phyloP scores from a whole-genome alignment of 1,284 basidiomycete genomes.

The Schizopora paradoxa region DNA sequence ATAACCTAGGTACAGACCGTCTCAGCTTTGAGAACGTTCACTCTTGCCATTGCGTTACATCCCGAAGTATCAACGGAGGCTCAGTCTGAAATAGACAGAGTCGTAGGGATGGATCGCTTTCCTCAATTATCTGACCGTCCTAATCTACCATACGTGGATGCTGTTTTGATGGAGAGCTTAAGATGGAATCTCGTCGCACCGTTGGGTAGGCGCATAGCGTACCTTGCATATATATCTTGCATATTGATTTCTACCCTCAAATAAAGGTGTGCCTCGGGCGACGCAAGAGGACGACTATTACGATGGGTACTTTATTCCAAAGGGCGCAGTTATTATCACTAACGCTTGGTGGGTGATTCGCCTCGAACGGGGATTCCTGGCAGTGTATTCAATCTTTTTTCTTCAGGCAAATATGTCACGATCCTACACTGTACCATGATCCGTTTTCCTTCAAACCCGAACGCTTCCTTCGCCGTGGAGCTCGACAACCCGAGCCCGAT shows the following conservation, averaged over 20 bases:
- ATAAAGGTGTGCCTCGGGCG: constrained; percentile 47
- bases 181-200: constrained; percentile 3
- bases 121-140: constrained; percentile 6
- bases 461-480: no score
- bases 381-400: constrained; percentile 3
- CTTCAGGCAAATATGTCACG: no score
- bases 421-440: constrained; percentile 29
- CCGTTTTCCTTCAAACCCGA: constrained; percentile 42
- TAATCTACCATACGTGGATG: constrained; percentile 9
- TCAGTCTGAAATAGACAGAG: constrained; percentile 8
- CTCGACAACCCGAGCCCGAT: no score
- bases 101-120: constrained; percentile 4
- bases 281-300: constrained; percentile 49
- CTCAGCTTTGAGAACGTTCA: neutral
- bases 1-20: neutral
- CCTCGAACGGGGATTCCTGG: constrained; percentile 15
- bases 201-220: constrained; percentile 33
- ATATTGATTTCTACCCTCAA: neutral
- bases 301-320: constrained; percentile 47
- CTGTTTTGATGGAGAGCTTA: constrained; percentile 12
- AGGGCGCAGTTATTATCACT: constrained; percentile 43
- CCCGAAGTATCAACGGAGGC: constrained; percentile 7
- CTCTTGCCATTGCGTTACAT: constrained; percentile 5
- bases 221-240: constrained; percentile 1
- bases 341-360: constrained; percentile 41